phyloP scores from a whole-genome alignment of 306 rosid species.

The Vachellia collinsii region DNA sequence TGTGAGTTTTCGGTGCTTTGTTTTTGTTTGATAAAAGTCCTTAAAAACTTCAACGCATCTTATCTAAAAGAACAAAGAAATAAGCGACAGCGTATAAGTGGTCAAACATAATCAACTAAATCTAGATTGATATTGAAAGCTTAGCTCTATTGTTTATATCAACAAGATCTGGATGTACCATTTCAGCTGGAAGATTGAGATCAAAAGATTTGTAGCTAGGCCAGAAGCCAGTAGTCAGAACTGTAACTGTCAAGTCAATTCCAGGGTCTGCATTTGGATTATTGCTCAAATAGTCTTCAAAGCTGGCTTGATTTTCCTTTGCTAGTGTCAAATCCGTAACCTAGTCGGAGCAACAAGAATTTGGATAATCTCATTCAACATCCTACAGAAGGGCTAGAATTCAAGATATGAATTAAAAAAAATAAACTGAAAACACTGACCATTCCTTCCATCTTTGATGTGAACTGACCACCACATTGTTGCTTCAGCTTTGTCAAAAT shows the following conservation, averaged over 20 bases:
- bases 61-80: constrained; percentile 50
- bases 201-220: constrained; percentile 96
- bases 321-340: constrained; percentile 95
- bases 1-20: constrained; percentile 88
- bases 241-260: constrained; percentile 87
- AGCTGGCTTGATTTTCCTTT: constrained; percentile 78
- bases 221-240: constrained; percentile 93
- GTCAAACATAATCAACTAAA: constrained; percentile 27
- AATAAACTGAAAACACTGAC: constrained; percentile 26
- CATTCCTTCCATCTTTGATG: constrained; percentile 27
- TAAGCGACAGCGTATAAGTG: constrained; percentile 19
- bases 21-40: constrained; percentile 86
- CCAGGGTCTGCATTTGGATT: constrained; percentile 70
- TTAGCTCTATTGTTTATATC: constrained; percentile 9
- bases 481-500: constrained; percentile 25
- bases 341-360: constrained; percentile 47
- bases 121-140: constrained; percentile 7
- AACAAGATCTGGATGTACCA: constrained; percentile 56
- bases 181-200: constrained; percentile 90
- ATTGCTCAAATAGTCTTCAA: constrained; percentile 75
- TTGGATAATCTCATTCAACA: constrained; percentile 13
- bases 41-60: constrained; percentile 91
- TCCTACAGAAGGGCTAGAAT: constrained; percentile 18
- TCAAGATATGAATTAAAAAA: constrained; percentile 23
- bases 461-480: constrained; percentile 25